Evolutionary conservation across 202 grass and related monocot species (phyloP).

Genomic region (Panicum hallii): DNA sequence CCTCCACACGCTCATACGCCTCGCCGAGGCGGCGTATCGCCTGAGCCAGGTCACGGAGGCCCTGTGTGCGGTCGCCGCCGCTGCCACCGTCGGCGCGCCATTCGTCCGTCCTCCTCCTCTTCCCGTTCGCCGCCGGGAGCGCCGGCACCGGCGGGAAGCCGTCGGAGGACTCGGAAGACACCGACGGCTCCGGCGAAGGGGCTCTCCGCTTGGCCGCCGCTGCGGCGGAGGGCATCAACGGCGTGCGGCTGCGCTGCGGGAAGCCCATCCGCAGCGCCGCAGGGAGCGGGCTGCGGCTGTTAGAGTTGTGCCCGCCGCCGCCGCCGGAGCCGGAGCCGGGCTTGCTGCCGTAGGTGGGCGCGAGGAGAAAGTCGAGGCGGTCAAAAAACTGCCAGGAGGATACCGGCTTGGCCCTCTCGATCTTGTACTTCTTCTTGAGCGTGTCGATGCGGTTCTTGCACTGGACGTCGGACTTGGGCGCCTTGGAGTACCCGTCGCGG

Average conservation of each 20-base stretch:
- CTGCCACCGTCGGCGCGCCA: background rate
- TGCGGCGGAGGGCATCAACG: constrained; percentile 23
- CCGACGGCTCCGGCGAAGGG: constrained; percentile 55
- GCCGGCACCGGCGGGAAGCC: constrained; percentile 69
- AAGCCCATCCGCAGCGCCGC: constrained; percentile 56
- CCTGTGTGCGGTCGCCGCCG: constrained; percentile 43
- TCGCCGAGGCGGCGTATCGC: constrained; percentile 73
- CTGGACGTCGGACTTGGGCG: constrained; percentile 81
- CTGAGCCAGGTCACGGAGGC: constrained; percentile 60
- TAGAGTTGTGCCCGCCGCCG: constrained; percentile 10
- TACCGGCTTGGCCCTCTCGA: constrained; percentile 74
- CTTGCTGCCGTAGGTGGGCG: constrained; percentile 59
- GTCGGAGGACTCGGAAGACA: constrained; percentile 81
- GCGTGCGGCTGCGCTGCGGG: constrained; percentile 74
- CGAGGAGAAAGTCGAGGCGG: constrained; percentile 74
- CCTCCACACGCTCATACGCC: constrained; percentile 82
- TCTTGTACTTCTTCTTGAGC: constrained; percentile 99
- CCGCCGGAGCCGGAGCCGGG: background rate
- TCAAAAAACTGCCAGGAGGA: constrained; percentile 82
- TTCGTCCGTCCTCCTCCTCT: constrained; percentile 58
- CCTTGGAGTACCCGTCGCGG: constrained; percentile 80
- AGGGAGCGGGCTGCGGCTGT: constrained; percentile 35
- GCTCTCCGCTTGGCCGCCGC: constrained; percentile 35
- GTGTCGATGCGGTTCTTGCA: constrained; percentile 99
- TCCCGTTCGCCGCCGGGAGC: constrained; percentile 48